These are phyloP conservation scores for Astrothelium subdiscretum DNA, from an alignment of 495 filamentous ascomycete species.

Conservation along the genomic window DNA sequence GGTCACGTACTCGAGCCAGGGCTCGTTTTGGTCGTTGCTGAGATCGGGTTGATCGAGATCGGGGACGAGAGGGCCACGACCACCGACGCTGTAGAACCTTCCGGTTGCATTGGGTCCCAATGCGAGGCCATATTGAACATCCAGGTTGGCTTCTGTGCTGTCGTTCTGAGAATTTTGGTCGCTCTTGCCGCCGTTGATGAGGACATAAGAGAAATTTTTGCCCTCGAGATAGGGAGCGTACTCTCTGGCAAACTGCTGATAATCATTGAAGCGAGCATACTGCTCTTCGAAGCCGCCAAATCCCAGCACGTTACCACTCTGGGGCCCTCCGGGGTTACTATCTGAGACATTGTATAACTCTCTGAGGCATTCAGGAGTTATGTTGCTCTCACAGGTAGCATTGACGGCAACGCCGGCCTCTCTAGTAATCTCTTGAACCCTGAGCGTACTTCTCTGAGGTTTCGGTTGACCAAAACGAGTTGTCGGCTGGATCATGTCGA, in stretches of 20 bases:
- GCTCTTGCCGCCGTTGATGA: slow-evolving; percentile 40
- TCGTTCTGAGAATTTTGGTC: slow-evolving; percentile 4
- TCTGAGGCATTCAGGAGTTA: slow-evolving; percentile 49
- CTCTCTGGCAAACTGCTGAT: slow-evolving; percentile 19
- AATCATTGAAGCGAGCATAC: slow-evolving; percentile 27
- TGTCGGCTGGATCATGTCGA: slow-evolving; percentile 50
- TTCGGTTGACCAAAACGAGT: slow-evolving; percentile 43
- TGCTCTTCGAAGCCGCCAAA: slow-evolving; percentile 43
- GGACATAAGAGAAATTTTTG: slow-evolving; percentile 52
- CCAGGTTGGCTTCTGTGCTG: slow-evolving; percentile 57
- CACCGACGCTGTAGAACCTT: slow-evolving; percentile 57
- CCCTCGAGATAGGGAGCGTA: slow-evolving; percentile 34
- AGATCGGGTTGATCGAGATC: slow-evolving; percentile 45
- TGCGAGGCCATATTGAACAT: slow-evolving; percentile 58
- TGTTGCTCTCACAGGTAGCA: slow-evolving; percentile 36
- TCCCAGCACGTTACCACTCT: slow-evolving; percentile 34
- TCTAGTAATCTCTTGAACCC: slow-evolving; percentile 11
- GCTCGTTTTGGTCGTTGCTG: slow-evolving; percentile 55
- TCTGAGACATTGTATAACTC: slow-evolving; percentile 46
- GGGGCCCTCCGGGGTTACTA: slow-evolving; percentile 36
- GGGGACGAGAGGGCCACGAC: slow-evolving; percentile 49
- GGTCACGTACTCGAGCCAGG: slow-evolving; percentile 60
- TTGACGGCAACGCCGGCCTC: slow-evolving; percentile 12
- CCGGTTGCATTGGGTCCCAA: slow-evolving; percentile 47
- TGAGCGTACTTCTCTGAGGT: slow-evolving; percentile 14